Base-by-base conservation (phyloP, 805 yeast species). In the Spathaspora arborariae region DNA sequence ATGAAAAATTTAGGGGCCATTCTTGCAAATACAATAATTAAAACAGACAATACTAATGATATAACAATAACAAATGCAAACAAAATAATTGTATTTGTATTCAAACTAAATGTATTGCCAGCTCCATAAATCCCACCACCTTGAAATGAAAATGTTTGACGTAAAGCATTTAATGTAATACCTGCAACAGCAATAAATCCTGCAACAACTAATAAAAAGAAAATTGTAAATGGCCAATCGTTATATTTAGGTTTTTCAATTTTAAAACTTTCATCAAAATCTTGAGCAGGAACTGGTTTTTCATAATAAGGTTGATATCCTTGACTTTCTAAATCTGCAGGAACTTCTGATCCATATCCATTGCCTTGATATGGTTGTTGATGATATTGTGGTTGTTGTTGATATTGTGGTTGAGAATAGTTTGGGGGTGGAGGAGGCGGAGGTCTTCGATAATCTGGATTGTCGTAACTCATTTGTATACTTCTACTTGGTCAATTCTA, bases 171-270 rank as follows among this genome's bases (percentile, higher is more conserved):
- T 50, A 90, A 64, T 1, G 88, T 79, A 42, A 88, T 74, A 5
- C 77, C 84, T 0, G 96, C 84, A 35, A 90, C 71, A 0, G 81
- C 88, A 21, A 81, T 62, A 58, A 88, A 88, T 0, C 91, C 96
- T 15, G 70, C 78, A 2, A 81, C 70, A 3, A 75, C 67, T 5
- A 59, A 48, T 15, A 67, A 54, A 45, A 73, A 65, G 45, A 88
- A 74, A 7, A 85, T 51, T 0, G 87, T 76, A 59, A 85, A 85
- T 0, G 84, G 80, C 76, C 83, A 77, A 63, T 89, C 96, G 57
- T 89, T 82, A 66, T 73, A 79, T 48, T 68, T 77, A 1, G 90
- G 89, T 45, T 66, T 66, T 26, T 74, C 77, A 22, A 87, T 74
- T 51, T 81, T 79, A 64, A 89, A 89, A 1, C 84, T 78, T 41